These are phyloP conservation scores for Phytophthora sojae DNA, from an alignment of 352 stramenopile genomes.

Conservation along the genomic window DNA sequence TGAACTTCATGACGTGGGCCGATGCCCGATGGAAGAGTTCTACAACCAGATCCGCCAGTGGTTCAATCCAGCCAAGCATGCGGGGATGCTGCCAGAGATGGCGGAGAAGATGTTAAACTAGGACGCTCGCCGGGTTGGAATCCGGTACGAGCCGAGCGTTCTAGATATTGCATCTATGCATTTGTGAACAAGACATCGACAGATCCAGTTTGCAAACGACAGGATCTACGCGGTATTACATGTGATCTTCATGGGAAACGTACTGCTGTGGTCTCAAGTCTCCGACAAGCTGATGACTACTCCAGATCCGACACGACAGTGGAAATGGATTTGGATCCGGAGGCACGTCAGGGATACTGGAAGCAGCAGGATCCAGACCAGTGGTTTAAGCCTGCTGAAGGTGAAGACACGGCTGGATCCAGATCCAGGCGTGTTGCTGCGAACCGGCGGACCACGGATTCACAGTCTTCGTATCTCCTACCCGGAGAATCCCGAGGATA, in stretches of 20 bases:
- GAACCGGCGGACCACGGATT: not conserved
- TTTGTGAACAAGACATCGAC: not conserved
- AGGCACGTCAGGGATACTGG: constrained; percentile 28
- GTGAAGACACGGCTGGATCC: not conserved
- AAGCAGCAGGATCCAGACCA: constrained; percentile 4
- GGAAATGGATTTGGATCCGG: not conserved
- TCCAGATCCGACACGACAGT: not conserved
- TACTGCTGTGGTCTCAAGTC: not conserved
- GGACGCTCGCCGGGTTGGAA: not conserved
- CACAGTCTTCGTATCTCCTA: not conserved
- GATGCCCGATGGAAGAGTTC: not conserved
- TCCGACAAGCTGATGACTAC: not conserved
- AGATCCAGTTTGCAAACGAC: not conserved
- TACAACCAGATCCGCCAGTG: not conserved
- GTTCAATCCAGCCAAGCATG: not conserved
- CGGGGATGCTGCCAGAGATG: not conserved
- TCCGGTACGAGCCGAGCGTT: not conserved
- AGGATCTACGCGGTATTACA: not conserved
- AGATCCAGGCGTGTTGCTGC: not conserved
- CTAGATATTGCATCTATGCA: constrained; percentile 1
- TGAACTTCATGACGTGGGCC: not conserved
- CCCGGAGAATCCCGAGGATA: not conserved
- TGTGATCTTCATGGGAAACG: not conserved
- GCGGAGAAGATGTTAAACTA: not conserved
- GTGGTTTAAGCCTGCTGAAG: not conserved